A percentile compares a stretch with the other conserved stretches of the same genome.
Conservation (phyloP, 2,329 filamentous ascomycete species). For the Colletotrichum karsti region DNA sequence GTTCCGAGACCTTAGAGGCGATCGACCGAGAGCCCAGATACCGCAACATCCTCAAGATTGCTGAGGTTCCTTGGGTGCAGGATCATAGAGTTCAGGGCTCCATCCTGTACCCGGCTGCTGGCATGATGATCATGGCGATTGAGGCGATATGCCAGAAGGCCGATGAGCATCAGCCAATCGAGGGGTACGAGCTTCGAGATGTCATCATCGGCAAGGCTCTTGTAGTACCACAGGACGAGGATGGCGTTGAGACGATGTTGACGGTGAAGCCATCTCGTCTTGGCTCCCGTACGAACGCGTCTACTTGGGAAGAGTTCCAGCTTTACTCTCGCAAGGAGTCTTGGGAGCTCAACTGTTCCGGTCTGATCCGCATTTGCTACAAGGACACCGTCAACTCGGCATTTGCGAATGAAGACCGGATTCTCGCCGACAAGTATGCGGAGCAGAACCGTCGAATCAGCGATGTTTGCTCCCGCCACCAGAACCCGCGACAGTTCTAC, state of each 20-base stretch:
- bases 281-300: neutral
- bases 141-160: constrained; percentile 12
- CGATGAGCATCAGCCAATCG: neutral
- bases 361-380: neutral
- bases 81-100: constrained; percentile 55
- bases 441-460: neutral
- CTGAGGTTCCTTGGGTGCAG: constrained; percentile 52
- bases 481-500: constrained; percentile 7
- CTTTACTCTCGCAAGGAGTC: neutral
- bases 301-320: constrained; percentile 1
- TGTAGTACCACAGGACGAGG: neutral
- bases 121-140: constrained; percentile 38
- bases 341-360: constrained; percentile 5
- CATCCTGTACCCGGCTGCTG: constrained; percentile 47
- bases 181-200: constrained; percentile 27
- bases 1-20: neutral
- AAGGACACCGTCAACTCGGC: neutral
- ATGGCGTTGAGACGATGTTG: constrained; percentile 11
- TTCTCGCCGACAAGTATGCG: neutral
- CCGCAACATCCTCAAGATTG: constrained; percentile 28
- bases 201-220: constrained; percentile 24
- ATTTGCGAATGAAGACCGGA: neutral
- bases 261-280: constrained; percentile 1
- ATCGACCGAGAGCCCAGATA: constrained; percentile 10
- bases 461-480: neutral